Percentiles rank a stretch among this genome's conserved stretches.
Conservation (phyloP, 306 rosid genomes). For the Potentilla sterilis region DNA sequence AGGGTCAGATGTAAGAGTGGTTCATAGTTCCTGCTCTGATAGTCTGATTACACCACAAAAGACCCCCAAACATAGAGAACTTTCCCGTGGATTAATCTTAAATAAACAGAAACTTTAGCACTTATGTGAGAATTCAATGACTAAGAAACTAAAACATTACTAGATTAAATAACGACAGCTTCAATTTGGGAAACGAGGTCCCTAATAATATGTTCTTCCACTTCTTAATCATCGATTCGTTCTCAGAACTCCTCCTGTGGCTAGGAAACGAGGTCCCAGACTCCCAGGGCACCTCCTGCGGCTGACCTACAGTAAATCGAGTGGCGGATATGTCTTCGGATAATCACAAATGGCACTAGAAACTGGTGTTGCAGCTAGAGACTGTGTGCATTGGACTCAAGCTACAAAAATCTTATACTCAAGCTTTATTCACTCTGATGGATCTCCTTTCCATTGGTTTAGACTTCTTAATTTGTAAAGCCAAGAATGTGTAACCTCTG, state of each 20-base stretch:
- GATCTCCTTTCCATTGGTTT: slow-evolving; percentile 32
- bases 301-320: no score
- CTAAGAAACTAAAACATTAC: neutral
- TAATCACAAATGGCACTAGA: no score
- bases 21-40: neutral
- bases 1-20: neutral
- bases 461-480: slow-evolving; percentile 33
- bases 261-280: no score
- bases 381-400: slow-evolving; percentile 43
- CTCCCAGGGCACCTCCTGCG: no score
- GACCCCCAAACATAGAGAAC: neutral
- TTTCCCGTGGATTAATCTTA: neutral
- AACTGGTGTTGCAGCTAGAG: no score
- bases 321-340: no score
- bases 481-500: slow-evolving; percentile 44
- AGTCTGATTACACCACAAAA: neutral
- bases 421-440: slow-evolving; percentile 47
- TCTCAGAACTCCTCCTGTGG: no score
- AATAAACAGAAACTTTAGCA: neutral
- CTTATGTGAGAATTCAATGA: neutral
- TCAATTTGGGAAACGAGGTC: no score
- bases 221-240: no score
- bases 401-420: slow-evolving; percentile 51
- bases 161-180: neutral
- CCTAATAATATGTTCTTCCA: no score